A percentile compares a stretch with the other conserved stretches of the same genome.
Conservation (phyloP, 2,329 filamentous ascomycete species). For the Rhynchosporium secalis region DNA sequence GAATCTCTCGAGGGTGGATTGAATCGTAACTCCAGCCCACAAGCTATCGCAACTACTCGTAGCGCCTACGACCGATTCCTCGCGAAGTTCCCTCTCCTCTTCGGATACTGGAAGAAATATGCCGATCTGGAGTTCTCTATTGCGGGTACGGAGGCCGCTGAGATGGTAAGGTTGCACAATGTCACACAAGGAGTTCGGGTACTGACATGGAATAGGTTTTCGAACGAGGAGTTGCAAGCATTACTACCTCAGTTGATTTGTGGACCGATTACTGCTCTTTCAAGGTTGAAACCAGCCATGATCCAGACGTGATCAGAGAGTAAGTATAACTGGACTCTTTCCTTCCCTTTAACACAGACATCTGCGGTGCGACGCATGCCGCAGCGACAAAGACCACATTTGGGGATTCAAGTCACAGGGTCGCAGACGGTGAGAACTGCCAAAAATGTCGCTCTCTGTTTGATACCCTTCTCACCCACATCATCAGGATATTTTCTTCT, state of each 20-base stretch:
- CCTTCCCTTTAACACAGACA: conserved; percentile 62
- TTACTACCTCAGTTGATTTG: conserved; percentile 90
- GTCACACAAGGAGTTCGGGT: conserved; percentile 11
- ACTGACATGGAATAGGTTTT: conserved; percentile 66
- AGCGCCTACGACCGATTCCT: conserved; percentile 91
- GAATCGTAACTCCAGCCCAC: conserved; percentile 93
- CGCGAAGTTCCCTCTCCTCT: conserved; percentile 90
- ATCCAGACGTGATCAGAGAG: conserved; percentile 95
- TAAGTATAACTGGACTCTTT: conserved; percentile 78
- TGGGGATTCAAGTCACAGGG: conserved; percentile 44
- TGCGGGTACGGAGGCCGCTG: conserved; percentile 91
- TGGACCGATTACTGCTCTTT: conserved; percentile 98
- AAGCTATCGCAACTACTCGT: conserved; percentile 84
- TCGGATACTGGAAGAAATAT: conserved; percentile 99
- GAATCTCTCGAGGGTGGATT: conserved; percentile 88
- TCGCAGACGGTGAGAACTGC: conserved; percentile 70
- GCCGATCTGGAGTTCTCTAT: conserved; percentile 97
- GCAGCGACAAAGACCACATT: conserved; percentile 31
- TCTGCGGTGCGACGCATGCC: conserved; percentile 41
- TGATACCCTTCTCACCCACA: conserved; percentile 64
- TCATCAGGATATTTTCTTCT: conserved; percentile 61
- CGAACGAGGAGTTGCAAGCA: conserved; percentile 90
- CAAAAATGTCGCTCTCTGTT: conserved; percentile 57
- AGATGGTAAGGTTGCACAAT: conserved; percentile 67
- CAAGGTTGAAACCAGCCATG: conserved; percentile 96